Percentiles rank a stretch among this genome's conserved stretches.
These are phyloP conservation scores for Teunomyces atbi DNA, from an alignment of 805 yeast genomes.

Conservation along the genomic window DNA sequence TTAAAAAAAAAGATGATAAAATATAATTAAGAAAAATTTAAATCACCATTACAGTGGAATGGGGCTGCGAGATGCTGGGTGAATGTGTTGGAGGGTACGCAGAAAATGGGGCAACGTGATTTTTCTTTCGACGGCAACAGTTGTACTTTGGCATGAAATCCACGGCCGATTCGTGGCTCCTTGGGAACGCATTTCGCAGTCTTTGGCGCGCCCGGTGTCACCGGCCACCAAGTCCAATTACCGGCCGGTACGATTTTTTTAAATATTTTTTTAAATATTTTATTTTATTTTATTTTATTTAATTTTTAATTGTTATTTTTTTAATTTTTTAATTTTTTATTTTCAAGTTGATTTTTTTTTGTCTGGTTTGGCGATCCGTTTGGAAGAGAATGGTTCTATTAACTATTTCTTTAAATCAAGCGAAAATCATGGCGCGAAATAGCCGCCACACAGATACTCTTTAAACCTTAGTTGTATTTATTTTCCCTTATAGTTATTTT, in stretches of 20 bases:
- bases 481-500: neutral
- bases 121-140: neutral
- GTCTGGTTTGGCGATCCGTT: neutral
- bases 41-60: neutral
- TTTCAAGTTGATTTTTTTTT: neutral
- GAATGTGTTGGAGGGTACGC: neutral
- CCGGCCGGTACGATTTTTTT: neutral
- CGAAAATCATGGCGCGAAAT: neutral
- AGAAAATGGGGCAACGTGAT: neutral
- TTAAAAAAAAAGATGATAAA: neutral
- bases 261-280: neutral
- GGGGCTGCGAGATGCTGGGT: neutral
- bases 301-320: neutral
- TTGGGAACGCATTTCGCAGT: neutral
- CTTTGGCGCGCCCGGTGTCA: neutral
- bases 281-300: neutral
- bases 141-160: neutral
- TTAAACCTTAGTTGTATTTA: neutral
- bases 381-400: neutral
- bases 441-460: neutral
- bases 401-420: neutral
- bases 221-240: neutral
- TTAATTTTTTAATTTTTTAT: too few species aligned
- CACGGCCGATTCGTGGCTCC: neutral
- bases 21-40: conserved; percentile 2